Evolutionary conservation across 108 stramenopile species (phyloP).

Genomic region (Conticribra guillardii): DNA sequence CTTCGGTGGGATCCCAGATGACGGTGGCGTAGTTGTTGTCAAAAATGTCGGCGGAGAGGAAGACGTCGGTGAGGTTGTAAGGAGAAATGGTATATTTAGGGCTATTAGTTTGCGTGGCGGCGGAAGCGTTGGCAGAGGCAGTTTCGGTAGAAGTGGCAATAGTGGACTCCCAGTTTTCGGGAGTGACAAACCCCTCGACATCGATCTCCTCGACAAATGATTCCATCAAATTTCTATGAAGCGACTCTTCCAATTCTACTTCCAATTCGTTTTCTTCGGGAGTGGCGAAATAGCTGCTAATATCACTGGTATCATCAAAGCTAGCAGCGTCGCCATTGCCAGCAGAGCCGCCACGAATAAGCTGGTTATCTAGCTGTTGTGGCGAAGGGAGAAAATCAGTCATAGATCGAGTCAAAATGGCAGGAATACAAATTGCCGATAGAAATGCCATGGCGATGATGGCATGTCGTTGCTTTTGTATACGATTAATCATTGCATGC

Average conservation of each 20-base stretch:
- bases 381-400: not conserved
- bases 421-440: not conserved
- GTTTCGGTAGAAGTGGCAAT: not conserved
- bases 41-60: not conserved
- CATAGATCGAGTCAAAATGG: not conserved
- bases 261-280: too few relatives aligned
- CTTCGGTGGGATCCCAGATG: not conserved
- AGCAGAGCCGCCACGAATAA: too few relatives aligned
- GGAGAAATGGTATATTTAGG: not conserved
- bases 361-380: too few relatives aligned
- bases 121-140: not conserved
- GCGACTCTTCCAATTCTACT: not conserved
- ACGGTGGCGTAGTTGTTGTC: not conserved
- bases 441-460: not conserved
- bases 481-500: not conserved
- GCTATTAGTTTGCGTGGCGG: not conserved
- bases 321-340: not conserved
- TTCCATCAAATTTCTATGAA: not conserved
- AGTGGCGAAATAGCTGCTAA: too few relatives aligned
- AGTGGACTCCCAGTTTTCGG: not conserved
- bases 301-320: not conserved
- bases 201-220: not conserved
- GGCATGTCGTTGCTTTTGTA: not conserved
- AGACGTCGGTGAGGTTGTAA: not conserved
- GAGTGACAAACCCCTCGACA: not conserved